Base-by-base conservation (phyloP, 768 basidiomycete species). In the Mycena olivaceomarginata region DNA sequence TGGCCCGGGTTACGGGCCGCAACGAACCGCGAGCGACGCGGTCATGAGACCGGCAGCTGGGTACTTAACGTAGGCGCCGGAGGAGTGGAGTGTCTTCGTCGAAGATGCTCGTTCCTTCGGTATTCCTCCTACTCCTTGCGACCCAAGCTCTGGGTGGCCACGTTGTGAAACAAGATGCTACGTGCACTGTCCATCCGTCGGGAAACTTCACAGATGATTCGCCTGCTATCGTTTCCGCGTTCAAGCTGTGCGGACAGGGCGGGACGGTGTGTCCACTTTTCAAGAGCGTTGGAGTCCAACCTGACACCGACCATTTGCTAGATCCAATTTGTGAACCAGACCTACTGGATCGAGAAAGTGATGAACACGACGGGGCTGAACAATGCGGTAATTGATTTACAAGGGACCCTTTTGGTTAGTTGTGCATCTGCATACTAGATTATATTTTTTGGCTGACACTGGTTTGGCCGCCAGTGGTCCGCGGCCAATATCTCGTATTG, bases 401-500 rank as follows among this genome's bases (percentile, higher is more conserved):
- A 80, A 40, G 86, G 87, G 16, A 87, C 83, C 1, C 48, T 51
- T 18, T 51, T 51, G 48, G 48, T 51, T 15, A 51, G 48, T 51
- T 12, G 15, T 51, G 5, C 15, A 7, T 51, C 18, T 16, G 18
- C 15, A 7, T 51, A 51, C 31, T 31, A 4, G 31, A 31, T 51
- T 16, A 7, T 16, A 16, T 16, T 51, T 20, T 51, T 7, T 51
- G 18, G 48, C 16, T 51, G 48, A 51, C 15, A 18, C 43, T 15
- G 43, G 43, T 10, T 45, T 15, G 11, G 10, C 25, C 45, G 9
- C 2, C 40, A 43, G 57, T 77, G 85, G 85, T 86, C 83, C 78
- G 84, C 83, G n/a, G 83, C 81, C 8, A 87, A 88, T 66, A 83
- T 86, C 37, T 84, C 82, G 4, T 86, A 88, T 74, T 88, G 87